Base-by-base conservation (phyloP, 106 monocot species). In the Acanthochlamys bracteata region DNA sequence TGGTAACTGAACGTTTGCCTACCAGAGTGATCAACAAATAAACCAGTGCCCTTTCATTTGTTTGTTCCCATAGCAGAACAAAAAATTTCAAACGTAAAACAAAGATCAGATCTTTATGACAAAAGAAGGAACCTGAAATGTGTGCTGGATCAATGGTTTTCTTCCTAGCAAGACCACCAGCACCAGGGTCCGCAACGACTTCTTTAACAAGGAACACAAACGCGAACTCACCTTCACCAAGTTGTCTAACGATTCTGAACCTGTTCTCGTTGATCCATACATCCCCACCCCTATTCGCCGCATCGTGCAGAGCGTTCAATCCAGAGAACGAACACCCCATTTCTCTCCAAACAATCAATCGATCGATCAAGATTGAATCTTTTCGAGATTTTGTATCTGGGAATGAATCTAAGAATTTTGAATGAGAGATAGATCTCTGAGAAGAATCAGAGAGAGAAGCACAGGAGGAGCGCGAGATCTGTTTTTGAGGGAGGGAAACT, bases 301-400 rank as follows among this genome's bases (percentile, higher is more conserved):
- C 85, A 66, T 88, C 85, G 76, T 98, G 88, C 64, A 91, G 61
- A 19, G 96, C 88, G 66, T 83, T 88, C 53, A 98, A 76, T 40
- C 91, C 96, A 53, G 91, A 98, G 77, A 98, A 83, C 55, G 96
- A 91, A 81, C 96, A 98, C 11, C 96, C 94, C 94, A 93, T 93
- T 13, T 10, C 22, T 55, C 55, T 49, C 33, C 6, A n/a, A n/a
- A n/a, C n/a, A n/a, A 1, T 33, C 6, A 3, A 3, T 33, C 6
- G 6, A 33, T 33, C 33, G 33, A 33, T 33, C 33, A 33, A 33
- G 33, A 3, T 33, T 33, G 33, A 33, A 33, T 33, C 33, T 33
- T 33, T 33, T 33, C 33, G 33, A 33, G 33, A 33, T 33, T 33
- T 33, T 33, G 4, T 33, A 1, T 33, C 33, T 33, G 33, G 6